A percentile compares a stretch with the other conserved stretches of the same genome.
These are phyloP conservation scores for Albophoma yamanashiensis DNA, from an alignment of 2,329 filamentous ascomycete species.

Conservation along the genomic window DNA sequence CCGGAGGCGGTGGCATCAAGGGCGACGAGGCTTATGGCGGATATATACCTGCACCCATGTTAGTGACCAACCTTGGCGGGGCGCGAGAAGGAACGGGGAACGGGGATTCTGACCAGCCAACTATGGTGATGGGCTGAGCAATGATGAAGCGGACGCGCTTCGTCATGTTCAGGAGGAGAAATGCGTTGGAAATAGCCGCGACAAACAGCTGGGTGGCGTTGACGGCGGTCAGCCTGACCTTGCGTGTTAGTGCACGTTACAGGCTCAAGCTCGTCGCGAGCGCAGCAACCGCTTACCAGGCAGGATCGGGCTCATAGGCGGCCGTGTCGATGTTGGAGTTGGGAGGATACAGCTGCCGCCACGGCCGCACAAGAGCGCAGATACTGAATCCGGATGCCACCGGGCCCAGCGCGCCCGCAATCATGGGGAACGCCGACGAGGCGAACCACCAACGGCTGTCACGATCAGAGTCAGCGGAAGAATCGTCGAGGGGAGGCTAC, in stretches of 20 bases:
- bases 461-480: neutral
- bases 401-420: slow-evolving; percentile 76
- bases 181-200: slow-evolving; percentile 69
- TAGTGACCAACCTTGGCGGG: neutral
- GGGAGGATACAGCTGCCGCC: slow-evolving; percentile 51
- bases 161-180: slow-evolving; percentile 81
- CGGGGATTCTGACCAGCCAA: slow-evolving; percentile 52
- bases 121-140: slow-evolving; percentile 73
- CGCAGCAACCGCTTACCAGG: slow-evolving; percentile 40
- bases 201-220: slow-evolving; percentile 70
- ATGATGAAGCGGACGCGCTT: slow-evolving; percentile 68
- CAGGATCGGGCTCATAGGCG: slow-evolving; percentile 51
- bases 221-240: slow-evolving; percentile 52
- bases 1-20: slow-evolving; percentile 57
- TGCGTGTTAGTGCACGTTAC: neutral
- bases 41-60: slow-evolving; percentile 35
- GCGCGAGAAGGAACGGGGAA: neutral
- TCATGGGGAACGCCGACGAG: slow-evolving; percentile 59
- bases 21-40: slow-evolving; percentile 53
- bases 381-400: slow-evolving; percentile 84
- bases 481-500: neutral
- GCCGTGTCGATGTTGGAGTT: slow-evolving; percentile 37
- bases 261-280: neutral
- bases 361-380: slow-evolving; percentile 70
- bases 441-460: slow-evolving; percentile 52